A percentile compares a stretch with the other conserved stretches of the same genome.
Conservation (phyloP, 2,329 filamentous ascomycete species). For the Cladophialophora chaetospira region DNA sequence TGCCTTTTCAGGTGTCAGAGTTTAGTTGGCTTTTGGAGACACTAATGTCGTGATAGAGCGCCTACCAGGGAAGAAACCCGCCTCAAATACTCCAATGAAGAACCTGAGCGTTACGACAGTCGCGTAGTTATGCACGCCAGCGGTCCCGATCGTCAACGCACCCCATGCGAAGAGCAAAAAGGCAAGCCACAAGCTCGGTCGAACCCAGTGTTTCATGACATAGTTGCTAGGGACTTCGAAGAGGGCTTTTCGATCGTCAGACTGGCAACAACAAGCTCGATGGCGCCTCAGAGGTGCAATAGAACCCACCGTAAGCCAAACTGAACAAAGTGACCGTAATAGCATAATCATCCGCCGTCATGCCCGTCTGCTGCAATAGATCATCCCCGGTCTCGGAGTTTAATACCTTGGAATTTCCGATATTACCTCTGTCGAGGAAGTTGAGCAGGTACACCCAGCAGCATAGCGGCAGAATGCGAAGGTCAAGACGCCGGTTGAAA, state of each 20-base stretch:
- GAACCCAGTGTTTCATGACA: conserved; percentile 46
- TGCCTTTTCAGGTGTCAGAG: too few relatives aligned
- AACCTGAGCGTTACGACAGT: conserved; percentile 52
- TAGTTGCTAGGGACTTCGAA: conserved; percentile 47
- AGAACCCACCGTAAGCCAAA: conserved; percentile 44
- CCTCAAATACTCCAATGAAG: conserved; percentile 54
- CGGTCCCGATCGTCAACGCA: conserved; percentile 51
- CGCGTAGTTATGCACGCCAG: conserved; percentile 47
- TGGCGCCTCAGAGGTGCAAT: too few relatives aligned
- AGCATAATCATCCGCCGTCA: conserved; percentile 64
- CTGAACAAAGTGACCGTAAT: conserved; percentile 53
- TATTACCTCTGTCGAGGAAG: conserved; percentile 69
- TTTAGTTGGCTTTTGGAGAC: too few relatives aligned
- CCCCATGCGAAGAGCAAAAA: conserved; percentile 56
- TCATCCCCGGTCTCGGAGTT: conserved; percentile 63
- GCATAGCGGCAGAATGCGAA: conserved; percentile 65
- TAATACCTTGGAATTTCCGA: conserved; percentile 67
- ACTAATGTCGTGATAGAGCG: too few relatives aligned
- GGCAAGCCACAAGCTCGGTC: conserved; percentile 46
- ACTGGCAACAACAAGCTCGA: too few relatives aligned
- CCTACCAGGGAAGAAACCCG: too few relatives aligned
- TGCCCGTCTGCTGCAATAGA: conserved; percentile 62
- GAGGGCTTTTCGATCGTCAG: neutral
- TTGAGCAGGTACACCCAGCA: conserved; percentile 67
- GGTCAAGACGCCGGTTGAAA: conserved; percentile 44